Conservation (phyloP, 2,329 filamentous ascomycete species). For the Byssochlamys sp. region DNA sequence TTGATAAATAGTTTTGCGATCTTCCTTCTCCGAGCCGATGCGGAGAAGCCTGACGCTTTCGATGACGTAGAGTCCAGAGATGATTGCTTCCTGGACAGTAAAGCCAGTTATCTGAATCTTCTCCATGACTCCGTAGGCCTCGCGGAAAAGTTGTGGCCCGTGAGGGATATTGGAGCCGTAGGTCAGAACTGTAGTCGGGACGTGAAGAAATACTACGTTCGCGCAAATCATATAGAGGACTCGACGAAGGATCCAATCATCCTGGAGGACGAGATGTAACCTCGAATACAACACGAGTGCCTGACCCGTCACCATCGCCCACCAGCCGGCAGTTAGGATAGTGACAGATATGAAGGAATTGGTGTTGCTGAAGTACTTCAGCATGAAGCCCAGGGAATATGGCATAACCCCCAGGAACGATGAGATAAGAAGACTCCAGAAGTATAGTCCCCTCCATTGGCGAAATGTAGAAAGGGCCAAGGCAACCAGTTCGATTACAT, state of each 20-base stretch:
- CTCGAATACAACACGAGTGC: slow-evolving; percentile 54
- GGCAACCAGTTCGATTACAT: slow-evolving; percentile 39
- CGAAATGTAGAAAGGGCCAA: slow-evolving; percentile 32
- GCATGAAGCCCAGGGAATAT: slow-evolving; percentile 33
- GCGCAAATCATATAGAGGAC: slow-evolving; percentile 51
- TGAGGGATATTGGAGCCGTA: slow-evolving; percentile 32
- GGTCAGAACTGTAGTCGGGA: slow-evolving; percentile 46
- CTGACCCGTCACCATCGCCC: slow-evolving; percentile 53
- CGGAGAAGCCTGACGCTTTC: slow-evolving; percentile 42
- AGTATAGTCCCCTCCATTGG: slow-evolving; percentile 33
- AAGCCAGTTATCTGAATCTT: slow-evolving; percentile 39
- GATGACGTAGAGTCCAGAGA: slow-evolving; percentile 45
- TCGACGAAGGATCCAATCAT: slow-evolving; percentile 38
- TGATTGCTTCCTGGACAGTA: slow-evolving; percentile 37
- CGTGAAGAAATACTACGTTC: slow-evolving; percentile 45
- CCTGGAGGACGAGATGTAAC: slow-evolving; percentile 50
- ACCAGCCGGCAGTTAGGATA: slow-evolving; percentile 47
- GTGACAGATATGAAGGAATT: slow-evolving; percentile 28
- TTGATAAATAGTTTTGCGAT: slow-evolving; percentile 38
- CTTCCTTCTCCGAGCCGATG: slow-evolving; percentile 22
- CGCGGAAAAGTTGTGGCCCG: slow-evolving; percentile 19
- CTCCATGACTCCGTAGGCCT: slow-evolving; percentile 37
- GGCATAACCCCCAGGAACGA: slow-evolving; percentile 28
- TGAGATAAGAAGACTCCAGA: slow-evolving; percentile 32
- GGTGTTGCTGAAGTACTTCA: slow-evolving; percentile 30